Evolutionary conservation across 768 basidiomycete genomes (phyloP).

Genomic region (Rhodosporidiobolus sp.): DNA sequence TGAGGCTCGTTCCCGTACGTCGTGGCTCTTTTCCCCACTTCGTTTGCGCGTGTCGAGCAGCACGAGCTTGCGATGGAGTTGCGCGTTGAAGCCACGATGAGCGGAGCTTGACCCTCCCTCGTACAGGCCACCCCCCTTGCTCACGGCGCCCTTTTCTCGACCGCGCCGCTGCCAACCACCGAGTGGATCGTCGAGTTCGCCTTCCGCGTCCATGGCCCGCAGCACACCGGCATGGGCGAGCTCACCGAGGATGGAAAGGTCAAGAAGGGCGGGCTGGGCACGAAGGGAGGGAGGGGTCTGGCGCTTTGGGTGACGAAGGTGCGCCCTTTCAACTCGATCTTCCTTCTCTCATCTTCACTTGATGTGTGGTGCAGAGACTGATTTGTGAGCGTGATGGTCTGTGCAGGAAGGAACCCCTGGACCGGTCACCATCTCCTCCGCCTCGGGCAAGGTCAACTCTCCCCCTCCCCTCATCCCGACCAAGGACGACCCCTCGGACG

Average conservation of each 20-base stretch:
- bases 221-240: constrained; percentile 18
- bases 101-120: not conserved
- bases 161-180: constrained; percentile 18
- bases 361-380: too few species aligned
- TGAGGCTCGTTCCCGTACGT: constrained; percentile 41
- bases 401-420: not conserved
- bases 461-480: constrained; percentile 20
- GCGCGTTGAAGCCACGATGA: too few species aligned
- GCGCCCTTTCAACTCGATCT: not conserved
- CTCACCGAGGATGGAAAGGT: constrained; percentile 3
- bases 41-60: too few species aligned
- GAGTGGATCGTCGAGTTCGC: constrained; percentile 45
- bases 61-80: too few species aligned
- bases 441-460: constrained; percentile 7
- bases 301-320: constrained; percentile 45
- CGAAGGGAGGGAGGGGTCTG: constrained; percentile 42
- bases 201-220: constrained; percentile 41
- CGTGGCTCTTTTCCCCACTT: not conserved
- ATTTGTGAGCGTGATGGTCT: not conserved
- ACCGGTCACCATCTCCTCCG: constrained; percentile 16
- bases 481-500: constrained; percentile 28
- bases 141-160: constrained; percentile 41
- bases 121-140: constrained; percentile 38
- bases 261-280: constrained; percentile 13
- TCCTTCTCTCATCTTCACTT: too few species aligned